phyloP scores from a whole-genome alignment of 257 asterid species.

The Scutellaria baicalensis region DNA sequence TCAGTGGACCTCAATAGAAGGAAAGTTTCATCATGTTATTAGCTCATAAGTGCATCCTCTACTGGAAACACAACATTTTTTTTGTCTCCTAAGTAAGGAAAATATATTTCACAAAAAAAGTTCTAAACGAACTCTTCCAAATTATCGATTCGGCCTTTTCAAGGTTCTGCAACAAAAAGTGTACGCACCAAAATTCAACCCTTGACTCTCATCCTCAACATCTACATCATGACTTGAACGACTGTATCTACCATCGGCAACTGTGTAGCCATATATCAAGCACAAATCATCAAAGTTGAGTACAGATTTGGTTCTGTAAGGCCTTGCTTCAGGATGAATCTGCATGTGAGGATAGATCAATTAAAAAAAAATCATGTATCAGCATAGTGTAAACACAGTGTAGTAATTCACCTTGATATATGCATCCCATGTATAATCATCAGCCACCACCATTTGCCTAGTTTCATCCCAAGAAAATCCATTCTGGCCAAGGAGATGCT shows the following conservation, averaged over 20 bases:
- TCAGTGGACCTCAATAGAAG: neutral
- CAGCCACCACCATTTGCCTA: conserved; percentile 38
- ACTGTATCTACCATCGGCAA: conserved; percentile 40
- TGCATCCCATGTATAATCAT: conserved; percentile 28
- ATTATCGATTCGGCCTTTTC: too few species aligned
- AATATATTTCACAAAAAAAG: too few species aligned
- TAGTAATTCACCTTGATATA: conserved; percentile 27
- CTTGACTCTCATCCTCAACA: conserved; percentile 30
- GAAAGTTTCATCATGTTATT: neutral
- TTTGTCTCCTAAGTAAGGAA: neutral
- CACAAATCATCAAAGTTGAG: conserved; percentile 34
- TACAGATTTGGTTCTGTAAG: conserved; percentile 24
- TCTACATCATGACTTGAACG: conserved; percentile 42
- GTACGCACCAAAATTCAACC: conserved; percentile 15
- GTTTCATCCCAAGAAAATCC: conserved; percentile 43
- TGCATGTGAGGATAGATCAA: conserved; percentile 11
- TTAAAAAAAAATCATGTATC: neutral
- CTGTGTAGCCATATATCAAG: conserved; percentile 32
- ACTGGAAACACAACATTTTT: too few species aligned
- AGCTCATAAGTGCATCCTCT: neutral
- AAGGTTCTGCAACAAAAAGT: neutral
- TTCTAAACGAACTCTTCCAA: too few species aligned
- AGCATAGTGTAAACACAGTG: neutral
- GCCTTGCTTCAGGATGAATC: conserved; percentile 34
- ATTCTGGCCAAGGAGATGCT: conserved; percentile 29